phyloP scores from a whole-genome alignment of 805 yeast species.

The Zygosaccharomyces kombuchaensis region DNA sequence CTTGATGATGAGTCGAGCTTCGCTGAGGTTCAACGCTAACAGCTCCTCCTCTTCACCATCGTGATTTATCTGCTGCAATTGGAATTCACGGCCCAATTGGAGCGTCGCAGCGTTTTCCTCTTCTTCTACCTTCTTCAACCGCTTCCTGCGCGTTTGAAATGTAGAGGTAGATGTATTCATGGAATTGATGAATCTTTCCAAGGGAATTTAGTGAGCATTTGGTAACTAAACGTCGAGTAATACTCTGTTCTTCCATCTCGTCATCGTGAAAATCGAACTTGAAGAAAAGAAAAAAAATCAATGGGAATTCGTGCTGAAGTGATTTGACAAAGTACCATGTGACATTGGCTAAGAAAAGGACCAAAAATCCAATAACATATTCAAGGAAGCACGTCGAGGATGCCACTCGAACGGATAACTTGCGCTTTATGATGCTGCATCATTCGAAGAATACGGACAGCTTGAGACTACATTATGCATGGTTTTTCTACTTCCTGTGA shows the following conservation, averaged over 20 bases:
- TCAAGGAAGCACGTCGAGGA: neutral
- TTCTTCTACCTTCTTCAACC: conserved; percentile 62
- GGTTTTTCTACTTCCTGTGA: no score
- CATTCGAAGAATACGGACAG: no score
- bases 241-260: neutral
- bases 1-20: conserved; percentile 83
- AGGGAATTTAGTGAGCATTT: neutral
- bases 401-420: no score
- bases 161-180: conserved; percentile 92
- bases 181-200: neutral
- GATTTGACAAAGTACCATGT: neutral
- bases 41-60: conserved; percentile 73
- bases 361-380: neutral
- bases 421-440: no score
- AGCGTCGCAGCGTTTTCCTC: conserved; percentile 90
- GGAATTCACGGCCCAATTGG: conserved; percentile 91
- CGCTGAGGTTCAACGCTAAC: conserved; percentile 82
- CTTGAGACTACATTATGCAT: no score
- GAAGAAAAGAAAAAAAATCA: neutral
- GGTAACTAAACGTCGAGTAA: neutral
- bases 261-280: neutral
- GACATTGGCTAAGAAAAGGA: neutral
- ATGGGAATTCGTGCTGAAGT: neutral
- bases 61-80: conserved; percentile 71
- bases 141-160: conserved; percentile 76